phyloP scores from a whole-genome alignment of 2,329 filamentous ascomycete genomes.

The Mariannaea elegans region DNA sequence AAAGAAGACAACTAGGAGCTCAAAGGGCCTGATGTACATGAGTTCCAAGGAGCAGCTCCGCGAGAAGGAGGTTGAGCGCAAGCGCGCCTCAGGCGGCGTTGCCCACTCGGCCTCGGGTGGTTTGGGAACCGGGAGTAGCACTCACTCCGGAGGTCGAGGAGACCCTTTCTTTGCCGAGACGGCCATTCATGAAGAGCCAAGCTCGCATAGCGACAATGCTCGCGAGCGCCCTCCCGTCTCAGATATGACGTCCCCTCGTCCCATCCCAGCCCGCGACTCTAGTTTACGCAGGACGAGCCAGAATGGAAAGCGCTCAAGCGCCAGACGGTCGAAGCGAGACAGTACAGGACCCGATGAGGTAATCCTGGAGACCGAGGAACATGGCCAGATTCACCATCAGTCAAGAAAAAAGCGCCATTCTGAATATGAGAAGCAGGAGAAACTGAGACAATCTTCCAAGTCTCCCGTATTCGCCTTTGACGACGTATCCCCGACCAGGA shows the following conservation, averaged over 20 bases:
- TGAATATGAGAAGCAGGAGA: slow-evolving; percentile 14
- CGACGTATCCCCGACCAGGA: slow-evolving; percentile 32
- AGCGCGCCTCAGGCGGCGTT: slow-evolving; percentile 51
- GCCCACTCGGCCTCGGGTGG: slow-evolving; percentile 41
- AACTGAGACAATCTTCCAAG: slow-evolving; percentile 13
- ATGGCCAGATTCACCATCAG: slow-evolving; percentile 29
- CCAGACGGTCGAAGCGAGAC: slow-evolving; percentile 59
- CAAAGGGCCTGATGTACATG: slow-evolving; percentile 76
- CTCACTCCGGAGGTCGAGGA: slow-evolving; percentile 47
- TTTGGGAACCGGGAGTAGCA: slow-evolving; percentile 50
- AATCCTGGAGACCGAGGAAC: slow-evolving; percentile 56
- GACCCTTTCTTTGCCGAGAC: slow-evolving; percentile 63
- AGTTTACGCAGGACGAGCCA: slow-evolving; percentile 68
- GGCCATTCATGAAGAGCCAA: slow-evolving; percentile 64
- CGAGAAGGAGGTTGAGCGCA: slow-evolving; percentile 70
- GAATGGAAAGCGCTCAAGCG: slow-evolving; percentile 62
- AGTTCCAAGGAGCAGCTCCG: slow-evolving; percentile 74
- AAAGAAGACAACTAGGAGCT: slow-evolving; percentile 60
- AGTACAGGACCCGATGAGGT: slow-evolving; percentile 51
- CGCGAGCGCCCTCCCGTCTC: slow-evolving; percentile 34
- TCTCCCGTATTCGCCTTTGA: slow-evolving; percentile 34
- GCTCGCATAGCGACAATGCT: slow-evolving; percentile 37
- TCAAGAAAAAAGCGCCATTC: slow-evolving; percentile 30
- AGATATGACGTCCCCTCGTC: slow-evolving; percentile 51
- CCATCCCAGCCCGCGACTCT: slow-evolving; percentile 74